Evolutionary conservation across 192 early-diverging fungal genomes (phyloP).

Genomic region (Coemansia interrupta): DNA sequence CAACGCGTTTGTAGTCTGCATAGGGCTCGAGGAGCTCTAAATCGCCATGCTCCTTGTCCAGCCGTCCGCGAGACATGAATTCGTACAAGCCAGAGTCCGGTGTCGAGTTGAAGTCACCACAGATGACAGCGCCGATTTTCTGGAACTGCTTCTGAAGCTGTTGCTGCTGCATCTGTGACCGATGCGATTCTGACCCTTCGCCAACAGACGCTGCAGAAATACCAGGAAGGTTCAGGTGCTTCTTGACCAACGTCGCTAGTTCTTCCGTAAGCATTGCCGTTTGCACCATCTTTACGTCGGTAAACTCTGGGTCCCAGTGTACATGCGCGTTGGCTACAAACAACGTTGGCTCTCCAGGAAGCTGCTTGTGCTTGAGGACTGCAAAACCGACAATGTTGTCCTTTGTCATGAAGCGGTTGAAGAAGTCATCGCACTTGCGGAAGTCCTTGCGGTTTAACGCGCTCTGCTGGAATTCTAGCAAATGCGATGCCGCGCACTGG

Average conservation of each 20-base stretch:
- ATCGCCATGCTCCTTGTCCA: conserved; percentile 82
- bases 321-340: conserved; percentile 88
- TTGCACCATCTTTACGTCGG: conserved; percentile 96
- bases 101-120: conserved; percentile 93
- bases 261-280: conserved; percentile 91
- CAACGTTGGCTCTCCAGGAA: conserved; percentile 56
- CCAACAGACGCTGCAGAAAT: conserved; percentile 8
- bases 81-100: conserved; percentile 89
- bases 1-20: conserved; percentile 78
- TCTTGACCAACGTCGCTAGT: conserved; percentile 62
- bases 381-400: conserved; percentile 89
- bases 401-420: conserved; percentile 96
- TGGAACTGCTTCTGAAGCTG: conserved; percentile 54
- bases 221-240: conserved; percentile 16
- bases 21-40: conserved; percentile 74
- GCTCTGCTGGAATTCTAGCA: conserved; percentile 93
- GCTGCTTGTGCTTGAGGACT: conserved; percentile 78
- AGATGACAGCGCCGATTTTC: conserved; percentile 59
- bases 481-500: conserved; percentile 72
- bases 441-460: conserved; percentile 85
- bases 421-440: conserved; percentile 86
- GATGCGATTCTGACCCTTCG: conserved; percentile 40
- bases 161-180: conserved; percentile 41
- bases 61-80: conserved; percentile 72
- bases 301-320: conserved; percentile 89